These are phyloP conservation scores for Paramecium pentaurelia DNA, from an alignment of 73 alveolate genomes.

Conservation along the genomic window DNA sequence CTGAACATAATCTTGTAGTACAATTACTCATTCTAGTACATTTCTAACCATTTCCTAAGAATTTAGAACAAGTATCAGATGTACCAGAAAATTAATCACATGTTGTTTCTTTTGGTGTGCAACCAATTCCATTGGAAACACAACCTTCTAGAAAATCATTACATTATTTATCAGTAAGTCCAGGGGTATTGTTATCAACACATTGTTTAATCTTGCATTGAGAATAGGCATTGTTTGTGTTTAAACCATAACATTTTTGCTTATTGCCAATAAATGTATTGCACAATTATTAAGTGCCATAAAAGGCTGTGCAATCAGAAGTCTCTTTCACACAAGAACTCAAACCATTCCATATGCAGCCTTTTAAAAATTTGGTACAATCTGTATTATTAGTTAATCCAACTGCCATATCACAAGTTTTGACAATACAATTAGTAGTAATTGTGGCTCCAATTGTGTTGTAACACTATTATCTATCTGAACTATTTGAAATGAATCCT, in stretches of 20 bases:
- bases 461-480: neutral
- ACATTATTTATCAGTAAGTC: slow-evolving; percentile 1
- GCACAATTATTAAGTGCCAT: neutral
- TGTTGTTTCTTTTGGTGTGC: neutral
- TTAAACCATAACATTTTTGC: neutral
- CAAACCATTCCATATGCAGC: neutral
- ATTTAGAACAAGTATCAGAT: neutral
- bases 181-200: neutral
- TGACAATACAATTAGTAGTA: neutral
- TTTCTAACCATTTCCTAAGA: neutral
- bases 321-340: neutral
- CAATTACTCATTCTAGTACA: neutral
- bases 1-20: neutral
- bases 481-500: neutral
- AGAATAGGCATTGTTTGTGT: neutral
- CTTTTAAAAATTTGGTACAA: neutral
- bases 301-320: neutral
- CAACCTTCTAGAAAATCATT: neutral
- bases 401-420: neutral
- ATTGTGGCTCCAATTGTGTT: neutral
- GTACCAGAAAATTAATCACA: neutral
- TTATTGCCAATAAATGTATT: neutral
- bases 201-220: neutral
- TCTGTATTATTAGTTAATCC: neutral
- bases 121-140: neutral